Evolutionary conservation across 805 yeast genomes (phyloP).

Genomic region (Tetrapisispora iriomotensis): DNA sequence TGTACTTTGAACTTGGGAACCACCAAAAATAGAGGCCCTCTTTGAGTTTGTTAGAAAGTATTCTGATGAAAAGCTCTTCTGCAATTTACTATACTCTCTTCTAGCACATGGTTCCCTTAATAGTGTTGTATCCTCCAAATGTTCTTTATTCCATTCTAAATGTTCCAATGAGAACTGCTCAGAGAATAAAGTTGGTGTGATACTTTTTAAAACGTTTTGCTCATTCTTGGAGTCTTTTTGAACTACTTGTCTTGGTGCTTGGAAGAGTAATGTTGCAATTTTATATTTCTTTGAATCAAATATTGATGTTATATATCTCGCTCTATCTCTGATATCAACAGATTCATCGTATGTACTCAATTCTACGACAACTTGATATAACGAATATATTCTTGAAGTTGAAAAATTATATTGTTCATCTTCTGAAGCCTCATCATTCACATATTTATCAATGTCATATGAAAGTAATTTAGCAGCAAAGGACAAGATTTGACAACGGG

Average conservation of each 20-base stretch:
- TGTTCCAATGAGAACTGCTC: background rate
- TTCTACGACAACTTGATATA: constrained; percentile 54
- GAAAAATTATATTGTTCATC: constrained; percentile 26
- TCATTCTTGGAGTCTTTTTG: background rate
- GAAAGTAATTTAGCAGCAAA: constrained; percentile 66
- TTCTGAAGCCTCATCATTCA: constrained; percentile 5
- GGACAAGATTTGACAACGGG: constrained; percentile 61
- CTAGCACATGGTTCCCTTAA: constrained; percentile 32
- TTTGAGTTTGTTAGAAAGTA: constrained; percentile 5
- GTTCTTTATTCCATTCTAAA: constrained; percentile 15
- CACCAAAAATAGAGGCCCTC: background rate
- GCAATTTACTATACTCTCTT: constrained; percentile 32
- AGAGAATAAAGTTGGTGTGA: background rate
- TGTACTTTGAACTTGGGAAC: too few relatives aligned
- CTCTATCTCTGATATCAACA: constrained; percentile 75
- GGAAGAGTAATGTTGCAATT: constrained; percentile 59
- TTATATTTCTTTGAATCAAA: constrained; percentile 44
- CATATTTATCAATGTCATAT: constrained; percentile 37
- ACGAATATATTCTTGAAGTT: constrained; percentile 32
- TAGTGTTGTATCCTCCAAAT: constrained; percentile 10
- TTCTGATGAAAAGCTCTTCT: constrained; percentile 27
- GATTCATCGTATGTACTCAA: constrained; percentile 64
- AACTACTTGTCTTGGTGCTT: constrained; percentile 56
- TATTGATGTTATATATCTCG: constrained; percentile 60
- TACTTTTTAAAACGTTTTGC: too few relatives aligned